Percentiles rank a stretch among this genome's conserved stretches.
These are phyloP conservation scores for Aegilops umbellulata DNA, from an alignment of 176 grass and related monocot species.

Conservation along the genomic window DNA sequence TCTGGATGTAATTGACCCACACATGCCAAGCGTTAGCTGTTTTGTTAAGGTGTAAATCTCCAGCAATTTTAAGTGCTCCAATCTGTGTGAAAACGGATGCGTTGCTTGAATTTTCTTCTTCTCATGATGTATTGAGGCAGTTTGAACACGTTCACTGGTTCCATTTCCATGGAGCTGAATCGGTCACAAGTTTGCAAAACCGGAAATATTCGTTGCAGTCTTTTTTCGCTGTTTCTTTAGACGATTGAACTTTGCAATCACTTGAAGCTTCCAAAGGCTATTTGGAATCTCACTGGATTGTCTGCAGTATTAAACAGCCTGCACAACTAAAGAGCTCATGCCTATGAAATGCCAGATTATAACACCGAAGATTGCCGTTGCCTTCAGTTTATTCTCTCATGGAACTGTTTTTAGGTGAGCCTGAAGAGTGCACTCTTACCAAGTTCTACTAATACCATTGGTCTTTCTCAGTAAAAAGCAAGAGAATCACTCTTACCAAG, in stretches of 20 bases:
- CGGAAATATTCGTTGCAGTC: neutral
- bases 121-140: neutral
- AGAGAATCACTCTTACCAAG: neutral
- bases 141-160: neutral
- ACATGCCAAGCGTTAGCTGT: neutral
- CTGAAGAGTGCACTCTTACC: neutral
- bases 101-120: neutral
- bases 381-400: neutral
- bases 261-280: neutral
- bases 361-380: neutral
- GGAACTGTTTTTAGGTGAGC: neutral
- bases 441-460: neutral
- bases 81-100: neutral
- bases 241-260: neutral
- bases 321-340: neutral
- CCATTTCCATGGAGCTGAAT: neutral
- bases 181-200: conserved; percentile 11
- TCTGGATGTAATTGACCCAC: neutral
- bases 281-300: neutral
- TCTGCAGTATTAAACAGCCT: neutral
- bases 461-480: neutral
- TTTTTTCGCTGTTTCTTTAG: neutral
- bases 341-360: neutral
- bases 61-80: neutral
- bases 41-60: conserved; percentile 9